Percentiles rank a stretch among this genome's conserved stretches.
phyloP scores from a whole-genome alignment of 1,284 basidiomycete species.

The Ganoderma lucidum region DNA sequence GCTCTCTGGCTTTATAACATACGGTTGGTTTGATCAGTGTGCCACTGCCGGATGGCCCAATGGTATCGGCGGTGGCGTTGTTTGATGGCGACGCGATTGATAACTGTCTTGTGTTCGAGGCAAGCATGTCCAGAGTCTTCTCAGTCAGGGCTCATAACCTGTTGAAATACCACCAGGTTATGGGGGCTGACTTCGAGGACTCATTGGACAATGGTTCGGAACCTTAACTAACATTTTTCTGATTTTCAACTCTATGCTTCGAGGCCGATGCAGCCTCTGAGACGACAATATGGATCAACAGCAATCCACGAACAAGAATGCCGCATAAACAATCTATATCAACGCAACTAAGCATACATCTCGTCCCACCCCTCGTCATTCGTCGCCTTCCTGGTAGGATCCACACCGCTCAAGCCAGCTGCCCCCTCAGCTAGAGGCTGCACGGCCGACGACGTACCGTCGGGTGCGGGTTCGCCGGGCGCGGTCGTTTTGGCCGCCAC shows the following conservation, averaged over 20 bases:
- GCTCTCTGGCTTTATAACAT: not conserved
- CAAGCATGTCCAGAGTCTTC: not conserved
- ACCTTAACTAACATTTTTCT: not conserved
- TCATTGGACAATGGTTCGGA: not conserved
- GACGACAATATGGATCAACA: not conserved
- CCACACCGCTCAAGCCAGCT: conserved; percentile 10
- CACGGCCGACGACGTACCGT: not conserved
- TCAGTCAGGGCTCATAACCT: conserved; percentile 33
- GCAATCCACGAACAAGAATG: not conserved
- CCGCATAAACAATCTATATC: not conserved
- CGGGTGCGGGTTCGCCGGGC: not conserved
- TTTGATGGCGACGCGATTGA: not conserved
- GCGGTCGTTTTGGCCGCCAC: conserved; percentile 15
- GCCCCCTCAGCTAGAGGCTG: not conserved
- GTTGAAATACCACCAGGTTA: conserved; percentile 21
- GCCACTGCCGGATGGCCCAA: not conserved
- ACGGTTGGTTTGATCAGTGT: not conserved
- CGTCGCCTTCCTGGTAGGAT: conserved; percentile 30
- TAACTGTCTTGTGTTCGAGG: not conserved
- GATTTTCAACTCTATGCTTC: not conserved
- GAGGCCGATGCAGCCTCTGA: not conserved
- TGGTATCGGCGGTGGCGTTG: not conserved
- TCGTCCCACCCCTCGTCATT: conserved; percentile 46
- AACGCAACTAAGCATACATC: conserved; percentile 38
- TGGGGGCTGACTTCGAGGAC: conserved; percentile 20